These are phyloP conservation scores for Leishmania gerbilli DNA, from an alignment of 208 protist genomes.

Conservation along the genomic window DNA sequence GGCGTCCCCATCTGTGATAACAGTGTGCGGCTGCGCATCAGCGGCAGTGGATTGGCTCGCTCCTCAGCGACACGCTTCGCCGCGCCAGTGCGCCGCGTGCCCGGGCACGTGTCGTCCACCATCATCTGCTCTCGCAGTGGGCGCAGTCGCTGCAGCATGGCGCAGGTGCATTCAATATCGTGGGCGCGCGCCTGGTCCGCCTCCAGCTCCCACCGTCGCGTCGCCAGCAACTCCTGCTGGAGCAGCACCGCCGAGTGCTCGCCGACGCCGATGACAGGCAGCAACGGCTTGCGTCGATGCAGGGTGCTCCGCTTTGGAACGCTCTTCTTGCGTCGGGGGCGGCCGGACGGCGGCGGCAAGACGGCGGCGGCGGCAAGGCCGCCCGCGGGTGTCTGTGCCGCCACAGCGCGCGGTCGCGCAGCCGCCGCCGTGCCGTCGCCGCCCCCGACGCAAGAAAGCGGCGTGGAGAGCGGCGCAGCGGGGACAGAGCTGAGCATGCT, in stretches of 20 bases:
- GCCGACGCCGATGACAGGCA: slow-evolving; percentile 52
- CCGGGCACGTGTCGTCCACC: slow-evolving; percentile 25
- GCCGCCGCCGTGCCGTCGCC: no score
- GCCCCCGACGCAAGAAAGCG: background rate
- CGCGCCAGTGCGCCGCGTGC: background rate
- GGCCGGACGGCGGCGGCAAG: background rate
- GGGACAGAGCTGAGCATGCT: background rate
- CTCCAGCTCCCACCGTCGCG: slow-evolving; percentile 40
- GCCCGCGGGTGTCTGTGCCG: background rate
- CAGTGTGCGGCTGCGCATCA: background rate
- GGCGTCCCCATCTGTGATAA: no score
- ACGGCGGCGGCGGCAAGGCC: background rate
- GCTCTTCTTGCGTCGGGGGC: background rate
- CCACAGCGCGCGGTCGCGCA: background rate
- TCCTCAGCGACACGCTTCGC: background rate
- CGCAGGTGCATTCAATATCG: slow-evolving; percentile 48
- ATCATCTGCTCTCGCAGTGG: slow-evolving; percentile 42
- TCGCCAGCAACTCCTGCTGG: slow-evolving; percentile 36
- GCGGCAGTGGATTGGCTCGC: background rate
- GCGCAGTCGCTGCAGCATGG: slow-evolving; percentile 37
- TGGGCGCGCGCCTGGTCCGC: slow-evolving; percentile 35
- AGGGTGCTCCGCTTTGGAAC: background rate
- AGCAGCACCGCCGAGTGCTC: slow-evolving; percentile 39
- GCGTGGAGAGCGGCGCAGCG: background rate
- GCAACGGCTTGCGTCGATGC: slow-evolving; percentile 31